phyloP scores from a whole-genome alignment of 1,284 basidiomycete genomes.

The Fomitopsis palustris region DNA sequence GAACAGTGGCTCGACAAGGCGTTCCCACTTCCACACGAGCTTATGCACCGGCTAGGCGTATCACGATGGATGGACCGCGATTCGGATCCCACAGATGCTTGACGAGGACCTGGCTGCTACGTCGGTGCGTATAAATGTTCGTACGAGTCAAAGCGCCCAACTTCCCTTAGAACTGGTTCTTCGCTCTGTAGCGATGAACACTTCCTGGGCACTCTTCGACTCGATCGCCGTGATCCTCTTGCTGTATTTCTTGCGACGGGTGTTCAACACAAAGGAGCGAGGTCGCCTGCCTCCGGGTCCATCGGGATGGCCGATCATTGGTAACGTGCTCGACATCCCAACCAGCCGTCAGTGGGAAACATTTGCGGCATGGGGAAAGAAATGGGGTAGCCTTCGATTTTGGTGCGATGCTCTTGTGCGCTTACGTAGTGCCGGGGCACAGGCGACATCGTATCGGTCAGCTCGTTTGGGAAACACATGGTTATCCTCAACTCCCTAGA shows the following conservation, averaged over 20 bases:
- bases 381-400: constrained; percentile 19
- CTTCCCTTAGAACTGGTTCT: no score
- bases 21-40: no score
- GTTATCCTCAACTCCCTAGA: constrained; percentile 56
- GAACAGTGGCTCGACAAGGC: no score
- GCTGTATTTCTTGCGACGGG: background rate
- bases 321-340: constrained; percentile 31
- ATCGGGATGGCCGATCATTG: constrained; percentile 26
- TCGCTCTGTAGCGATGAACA: no score
- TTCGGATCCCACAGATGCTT: no score
- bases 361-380: constrained; percentile 26
- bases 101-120: no score
- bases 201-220: no score
- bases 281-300: constrained; percentile 29
- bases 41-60: no score
- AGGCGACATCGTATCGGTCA: constrained; percentile 28
- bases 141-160: no score
- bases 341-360: constrained; percentile 23
- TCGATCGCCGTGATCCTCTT: background rate
- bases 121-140: no score
- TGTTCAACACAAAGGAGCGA: background rate
- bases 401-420: background rate
- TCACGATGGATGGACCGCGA: no score
- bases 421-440: background rate
- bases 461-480: constrained; percentile 55